phyloP scores from a whole-genome alignment of 2,329 filamentous ascomycete species.

The Penicillium hesseltinei region DNA sequence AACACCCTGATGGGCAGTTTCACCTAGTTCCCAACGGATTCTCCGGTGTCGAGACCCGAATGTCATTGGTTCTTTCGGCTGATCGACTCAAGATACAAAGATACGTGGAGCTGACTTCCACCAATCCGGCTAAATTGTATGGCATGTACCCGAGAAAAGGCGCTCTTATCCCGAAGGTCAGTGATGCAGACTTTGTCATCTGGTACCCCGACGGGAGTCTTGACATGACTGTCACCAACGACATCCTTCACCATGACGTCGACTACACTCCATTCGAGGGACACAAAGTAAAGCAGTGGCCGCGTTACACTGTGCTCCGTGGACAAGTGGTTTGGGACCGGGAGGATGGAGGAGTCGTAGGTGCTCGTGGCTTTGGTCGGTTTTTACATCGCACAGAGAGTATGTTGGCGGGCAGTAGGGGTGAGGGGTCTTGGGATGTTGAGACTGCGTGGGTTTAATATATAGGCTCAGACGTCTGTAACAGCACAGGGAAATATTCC shows the following conservation, averaged over 20 bases:
- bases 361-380: not conserved
- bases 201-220: conserved; percentile 14
- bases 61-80: conserved; percentile 41
- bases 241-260: conserved; percentile 35
- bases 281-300: conserved; percentile 34
- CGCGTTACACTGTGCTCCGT: conserved; percentile 34
- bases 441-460: not conserved
- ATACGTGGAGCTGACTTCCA: conserved; percentile 43
- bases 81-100: not conserved
- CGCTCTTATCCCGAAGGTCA: conserved; percentile 39
- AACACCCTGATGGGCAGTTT: conserved; percentile 35
- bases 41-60: conserved; percentile 44
- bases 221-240: conserved; percentile 35
- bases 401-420: not conserved
- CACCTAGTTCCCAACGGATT: conserved; percentile 46
- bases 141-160: conserved; percentile 43
- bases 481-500: not conserved
- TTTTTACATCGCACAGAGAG: not conserved
- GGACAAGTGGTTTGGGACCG: conserved; percentile 32
- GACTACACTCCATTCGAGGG: conserved; percentile 40
- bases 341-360: not conserved
- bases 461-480: not conserved
- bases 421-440: not conserved
- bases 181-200: conserved; percentile 48
- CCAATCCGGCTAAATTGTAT: conserved; percentile 47